These are phyloP conservation scores for Arxiozyma telluris DNA, from an alignment of 1,139 yeast genomes.

Conservation along the genomic window DNA sequence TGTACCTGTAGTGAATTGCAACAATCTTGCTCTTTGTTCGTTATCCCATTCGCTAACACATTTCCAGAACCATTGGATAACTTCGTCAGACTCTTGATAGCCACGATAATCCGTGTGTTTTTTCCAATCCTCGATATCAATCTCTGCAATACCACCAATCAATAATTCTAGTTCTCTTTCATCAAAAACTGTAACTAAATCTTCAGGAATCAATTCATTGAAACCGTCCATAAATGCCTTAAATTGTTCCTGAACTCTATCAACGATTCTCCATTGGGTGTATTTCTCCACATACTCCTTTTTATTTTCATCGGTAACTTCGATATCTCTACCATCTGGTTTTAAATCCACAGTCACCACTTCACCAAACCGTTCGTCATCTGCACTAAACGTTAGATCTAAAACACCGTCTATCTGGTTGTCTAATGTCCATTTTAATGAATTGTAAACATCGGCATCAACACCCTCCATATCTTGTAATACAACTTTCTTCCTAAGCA, in stretches of 20 bases:
- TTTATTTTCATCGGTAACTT: slow-evolving; percentile 89
- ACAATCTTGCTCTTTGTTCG: slow-evolving; percentile 88
- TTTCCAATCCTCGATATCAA: slow-evolving; percentile 97
- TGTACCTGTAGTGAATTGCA: slow-evolving; percentile 97
- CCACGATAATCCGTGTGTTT: slow-evolving; percentile 98
- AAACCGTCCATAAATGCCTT: slow-evolving; percentile 95
- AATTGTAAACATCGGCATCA: slow-evolving; percentile 91
- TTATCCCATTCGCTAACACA: slow-evolving; percentile 91
- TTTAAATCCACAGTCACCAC: slow-evolving; percentile 83
- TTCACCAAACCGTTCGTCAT: slow-evolving; percentile 95
- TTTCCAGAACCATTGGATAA: slow-evolving; percentile 97
- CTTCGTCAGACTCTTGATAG: slow-evolving; percentile 91
- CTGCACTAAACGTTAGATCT: slow-evolving; percentile 87
- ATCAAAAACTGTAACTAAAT: slow-evolving; percentile 89
- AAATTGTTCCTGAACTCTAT: slow-evolving; percentile 91
- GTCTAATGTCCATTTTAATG: slow-evolving; percentile 90
- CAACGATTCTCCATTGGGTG: slow-evolving; percentile 92
- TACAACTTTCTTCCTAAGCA: slow-evolving; percentile 88
- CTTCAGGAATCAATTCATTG: slow-evolving; percentile 95
- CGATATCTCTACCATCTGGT: slow-evolving; percentile 77
- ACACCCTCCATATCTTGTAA: slow-evolving; percentile 98
- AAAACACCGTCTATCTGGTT: slow-evolving; percentile 82
- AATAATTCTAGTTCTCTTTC: slow-evolving; percentile 93
- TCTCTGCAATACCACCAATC: slow-evolving; percentile 97
- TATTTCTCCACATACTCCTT: slow-evolving; percentile 91